A percentile compares a stretch with the other conserved stretches of the same genome.
Conservation (phyloP, 441 rosid species). For the Viola pubescens region DNA sequence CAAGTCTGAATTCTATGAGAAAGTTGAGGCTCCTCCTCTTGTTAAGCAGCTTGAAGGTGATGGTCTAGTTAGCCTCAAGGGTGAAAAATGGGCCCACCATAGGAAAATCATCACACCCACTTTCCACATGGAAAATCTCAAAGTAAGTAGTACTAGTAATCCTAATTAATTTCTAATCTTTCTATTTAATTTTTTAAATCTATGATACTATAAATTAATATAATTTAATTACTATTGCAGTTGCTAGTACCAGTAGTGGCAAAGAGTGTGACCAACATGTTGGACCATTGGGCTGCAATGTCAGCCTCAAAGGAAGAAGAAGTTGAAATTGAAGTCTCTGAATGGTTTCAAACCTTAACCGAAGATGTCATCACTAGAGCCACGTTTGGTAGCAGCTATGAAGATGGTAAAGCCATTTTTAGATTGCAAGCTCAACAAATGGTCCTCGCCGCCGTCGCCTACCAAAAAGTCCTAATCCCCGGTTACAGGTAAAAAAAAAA, state of each 20-base stretch:
- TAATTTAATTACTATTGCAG: conserved; percentile 17
- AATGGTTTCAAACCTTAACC: conserved; percentile 69
- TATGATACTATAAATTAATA: too few relatives aligned
- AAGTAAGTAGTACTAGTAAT: conserved; percentile 30
- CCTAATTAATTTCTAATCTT: too few relatives aligned
- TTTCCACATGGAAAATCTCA: conserved; percentile 94
- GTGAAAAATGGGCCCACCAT: conserved; percentile 92
- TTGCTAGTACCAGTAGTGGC: conserved; percentile 73
- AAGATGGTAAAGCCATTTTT: conserved; percentile 74
- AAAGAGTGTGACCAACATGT: conserved; percentile 59
- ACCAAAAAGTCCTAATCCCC: conserved; percentile 73
- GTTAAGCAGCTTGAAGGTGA: conserved; percentile 92
- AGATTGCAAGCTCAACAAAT: conserved; percentile 69
- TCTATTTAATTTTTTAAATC: too few relatives aligned
- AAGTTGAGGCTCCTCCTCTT: conserved; percentile 83
- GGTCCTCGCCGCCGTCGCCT: conserved; percentile 73
- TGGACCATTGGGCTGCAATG: conserved; percentile 56
- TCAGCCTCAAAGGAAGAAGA: conserved; percentile 29
- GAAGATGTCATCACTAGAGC: conserved; percentile 80
- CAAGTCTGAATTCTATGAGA: conserved; percentile 71
- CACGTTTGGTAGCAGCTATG: conserved; percentile 77
- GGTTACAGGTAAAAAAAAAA: conserved; percentile 53
- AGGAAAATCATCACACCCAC: conserved; percentile 75
- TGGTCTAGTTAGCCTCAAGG: conserved; percentile 85
- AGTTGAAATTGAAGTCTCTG: conserved; percentile 71